These are phyloP conservation scores for Phylloporus arenicola DNA, from an alignment of 768 basidiomycete genomes.

Conservation along the genomic window DNA sequence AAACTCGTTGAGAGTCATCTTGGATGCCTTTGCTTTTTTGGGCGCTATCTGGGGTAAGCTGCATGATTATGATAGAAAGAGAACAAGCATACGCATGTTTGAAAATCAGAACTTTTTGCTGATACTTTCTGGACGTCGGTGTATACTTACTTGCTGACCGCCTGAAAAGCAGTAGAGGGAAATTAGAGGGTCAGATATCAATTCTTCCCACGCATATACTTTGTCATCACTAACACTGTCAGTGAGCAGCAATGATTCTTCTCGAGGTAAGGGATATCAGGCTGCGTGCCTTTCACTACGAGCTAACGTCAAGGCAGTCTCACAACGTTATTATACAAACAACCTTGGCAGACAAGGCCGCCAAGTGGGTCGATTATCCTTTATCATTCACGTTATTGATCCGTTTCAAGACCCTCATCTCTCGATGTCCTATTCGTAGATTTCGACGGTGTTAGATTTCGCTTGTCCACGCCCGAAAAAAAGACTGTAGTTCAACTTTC, in stretches of 20 bases:
- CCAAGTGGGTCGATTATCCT: slow-evolving; percentile 54
- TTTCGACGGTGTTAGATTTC: slow-evolving; percentile 95
- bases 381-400: slow-evolving; percentile 9
- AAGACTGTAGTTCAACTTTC: slow-evolving; percentile 82
- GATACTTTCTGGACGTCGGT: slow-evolving; percentile 3
- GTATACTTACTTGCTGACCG: slow-evolving; percentile 1
- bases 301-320: slow-evolving; percentile 43
- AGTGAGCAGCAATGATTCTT: slow-evolving; percentile 66
- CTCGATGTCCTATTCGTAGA: slow-evolving; percentile 97
- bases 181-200: slow-evolving; percentile 16
- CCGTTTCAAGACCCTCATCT: slow-evolving; percentile 65
- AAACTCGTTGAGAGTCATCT: slow-evolving; percentile 91
- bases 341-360: slow-evolving; percentile 79
- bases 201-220: slow-evolving; percentile 27
- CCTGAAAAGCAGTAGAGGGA: slow-evolving; percentile 20
- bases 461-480: slow-evolving; percentile 80
- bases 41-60: slow-evolving; percentile 52
- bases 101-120: slow-evolving; percentile 9
- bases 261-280: slow-evolving; percentile 55
- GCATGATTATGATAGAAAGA: not conserved
- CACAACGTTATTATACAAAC: slow-evolving; percentile 92
- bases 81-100: slow-evolving; percentile 24
- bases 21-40: slow-evolving; percentile 78
- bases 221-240: slow-evolving; percentile 8
- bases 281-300: not conserved